These are phyloP conservation scores for Petrea volubilis DNA, from an alignment of 257 asterid genomes.

Conservation along the genomic window DNA sequence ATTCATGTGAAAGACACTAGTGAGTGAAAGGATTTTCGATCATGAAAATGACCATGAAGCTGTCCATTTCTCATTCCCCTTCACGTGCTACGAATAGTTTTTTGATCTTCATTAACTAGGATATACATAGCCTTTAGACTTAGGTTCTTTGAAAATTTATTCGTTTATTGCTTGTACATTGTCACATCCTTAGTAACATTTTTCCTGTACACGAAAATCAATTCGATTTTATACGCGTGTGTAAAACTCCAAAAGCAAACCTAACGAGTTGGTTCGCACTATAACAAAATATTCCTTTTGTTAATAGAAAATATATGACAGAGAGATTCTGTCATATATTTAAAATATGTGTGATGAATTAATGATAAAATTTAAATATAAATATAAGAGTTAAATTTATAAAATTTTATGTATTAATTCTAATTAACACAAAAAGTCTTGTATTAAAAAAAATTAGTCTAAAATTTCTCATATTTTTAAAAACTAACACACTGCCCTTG, in stretches of 20 bases:
- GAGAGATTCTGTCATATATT: too few species aligned
- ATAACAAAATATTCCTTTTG: too few species aligned
- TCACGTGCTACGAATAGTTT: not conserved
- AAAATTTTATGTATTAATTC: too few species aligned
- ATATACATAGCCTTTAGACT: not conserved
- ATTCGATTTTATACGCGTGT: too few species aligned
- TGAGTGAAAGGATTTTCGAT: not conserved
- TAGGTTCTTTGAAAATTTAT: not conserved
- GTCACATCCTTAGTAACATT: conserved; percentile 11
- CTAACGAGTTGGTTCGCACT: too few species aligned
- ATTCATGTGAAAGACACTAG: conserved; percentile 18
- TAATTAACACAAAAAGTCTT: too few species aligned
- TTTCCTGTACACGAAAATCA: not conserved
- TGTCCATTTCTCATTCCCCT: not conserved
- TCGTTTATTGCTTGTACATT: not conserved
- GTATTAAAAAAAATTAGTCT: too few species aligned
- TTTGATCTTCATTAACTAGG: not conserved
- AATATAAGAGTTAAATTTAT: too few species aligned
- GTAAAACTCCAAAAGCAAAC: too few species aligned
- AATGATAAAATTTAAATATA: not conserved
- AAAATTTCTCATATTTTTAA: too few species aligned
- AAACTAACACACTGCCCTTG: too few species aligned
- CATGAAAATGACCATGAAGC: conserved; percentile 12
- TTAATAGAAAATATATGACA: too few species aligned
- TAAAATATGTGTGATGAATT: not conserved